These are phyloP conservation scores for Linanthus parryae DNA, from an alignment of 148 eudicot species.

Conservation along the genomic window DNA sequence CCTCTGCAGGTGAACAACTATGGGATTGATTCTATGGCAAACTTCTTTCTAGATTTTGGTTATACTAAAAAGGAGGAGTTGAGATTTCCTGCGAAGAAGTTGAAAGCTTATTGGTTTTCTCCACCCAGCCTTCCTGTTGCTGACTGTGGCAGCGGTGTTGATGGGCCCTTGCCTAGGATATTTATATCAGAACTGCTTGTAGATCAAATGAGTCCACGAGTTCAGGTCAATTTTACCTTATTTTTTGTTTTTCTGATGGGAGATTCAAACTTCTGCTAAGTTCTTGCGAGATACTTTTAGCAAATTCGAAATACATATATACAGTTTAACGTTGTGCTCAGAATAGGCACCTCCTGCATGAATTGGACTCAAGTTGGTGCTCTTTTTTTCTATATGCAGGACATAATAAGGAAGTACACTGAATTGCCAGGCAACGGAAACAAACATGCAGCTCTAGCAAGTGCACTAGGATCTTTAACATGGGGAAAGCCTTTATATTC, in stretches of 20 bases:
- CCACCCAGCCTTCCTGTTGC: constrained; percentile 46
- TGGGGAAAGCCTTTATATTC: constrained; percentile 75
- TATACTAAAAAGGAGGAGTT: constrained; percentile 73
- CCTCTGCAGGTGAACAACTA: constrained; percentile 63
- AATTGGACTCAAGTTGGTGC: not conserved
- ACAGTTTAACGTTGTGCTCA: no score
- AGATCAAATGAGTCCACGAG: constrained; percentile 77
- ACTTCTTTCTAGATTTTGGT: constrained; percentile 74
- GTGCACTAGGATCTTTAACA: constrained; percentile 75
- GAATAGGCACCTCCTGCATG: not conserved
- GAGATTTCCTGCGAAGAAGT: constrained; percentile 83
- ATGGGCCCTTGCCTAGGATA: constrained; percentile 89
- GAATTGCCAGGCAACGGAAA: constrained; percentile 49
- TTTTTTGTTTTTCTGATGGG: not conserved
- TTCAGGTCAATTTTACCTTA: constrained; percentile 51
- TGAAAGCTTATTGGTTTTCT: constrained; percentile 92
- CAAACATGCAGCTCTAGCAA: constrained; percentile 71
- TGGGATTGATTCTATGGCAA: constrained; percentile 87
- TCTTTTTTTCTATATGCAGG: constrained; percentile 32
- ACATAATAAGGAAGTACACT: constrained; percentile 73
- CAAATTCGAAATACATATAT: constrained; percentile 2
- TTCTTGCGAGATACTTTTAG: not conserved
- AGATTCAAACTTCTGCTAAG: constrained; percentile 1
- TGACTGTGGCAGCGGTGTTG: constrained; percentile 48
- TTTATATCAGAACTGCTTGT: constrained; percentile 97